Evolutionary conservation across 1,139 yeast genomes (phyloP), one percentile per base, ranked within the genome.

Genomic region (Entelexis paramagnoliae): DNA sequence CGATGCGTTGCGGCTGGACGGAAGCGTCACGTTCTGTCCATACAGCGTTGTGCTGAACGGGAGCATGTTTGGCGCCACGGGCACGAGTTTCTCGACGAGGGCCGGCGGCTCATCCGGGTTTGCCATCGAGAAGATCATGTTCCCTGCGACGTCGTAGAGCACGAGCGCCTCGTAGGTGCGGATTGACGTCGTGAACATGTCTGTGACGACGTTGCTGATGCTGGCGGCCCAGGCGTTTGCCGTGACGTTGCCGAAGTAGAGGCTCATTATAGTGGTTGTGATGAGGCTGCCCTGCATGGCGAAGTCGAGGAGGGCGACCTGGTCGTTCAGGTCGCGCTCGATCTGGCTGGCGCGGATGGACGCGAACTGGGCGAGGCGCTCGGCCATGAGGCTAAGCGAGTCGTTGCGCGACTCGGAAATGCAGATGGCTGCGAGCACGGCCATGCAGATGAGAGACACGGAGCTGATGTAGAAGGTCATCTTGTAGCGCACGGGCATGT

Each of bases 341-440:
- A 52, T 42, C 26, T 51, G 50, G 13, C 50, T 43, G 24, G 58
- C 50, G 9, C 49, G 41, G 29, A 50, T 39, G 7, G 55, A 45
- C 3, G 58, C 59, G 19, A 48, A 52, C 22, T 47, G 49, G 17
- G 58, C 50, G 19, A 59, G 55, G 20, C 55, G 50, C 17, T 40
- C 45, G 14, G 45, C 46, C 47, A 57, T 44, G 13, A 59, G 54
- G 28, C 38, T 20, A 30, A 50, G 30, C 7, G 56, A 56, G 42
- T 50, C 45, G 29, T 36, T n/a, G 30, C 55, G 48, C 11, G 56
- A 60, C 64, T 51, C 57, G 16, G 35, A 46, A 17, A 65, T 68
- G 1, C 94, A 80, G 8, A 83, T 86, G 26, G 84, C 72, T 6
- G 94, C 91, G 48, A 89, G 68, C 7, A 85, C 78, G 30, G 83